A percentile compares a stretch with the other conserved stretches of the same genome.
These are phyloP conservation scores for Pythium brassicae DNA, from an alignment of 352 stramenopile genomes.

Conservation along the genomic window DNA sequence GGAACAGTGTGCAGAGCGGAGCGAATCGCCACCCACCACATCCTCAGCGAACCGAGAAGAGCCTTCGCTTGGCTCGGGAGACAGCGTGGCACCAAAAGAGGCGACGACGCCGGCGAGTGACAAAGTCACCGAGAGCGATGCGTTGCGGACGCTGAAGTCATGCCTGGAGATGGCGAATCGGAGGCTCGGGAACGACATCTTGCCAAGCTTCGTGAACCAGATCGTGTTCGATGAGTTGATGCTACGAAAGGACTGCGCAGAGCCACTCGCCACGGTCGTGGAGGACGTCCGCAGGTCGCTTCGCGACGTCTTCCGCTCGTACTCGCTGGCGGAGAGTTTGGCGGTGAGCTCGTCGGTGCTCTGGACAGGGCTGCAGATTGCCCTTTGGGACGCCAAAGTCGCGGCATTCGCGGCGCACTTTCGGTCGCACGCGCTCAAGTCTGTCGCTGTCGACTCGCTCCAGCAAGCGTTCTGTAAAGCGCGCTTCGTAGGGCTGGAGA, in stretches of 20 bases:
- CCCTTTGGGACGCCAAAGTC: conserved; percentile 22
- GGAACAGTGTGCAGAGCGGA: too few species aligned
- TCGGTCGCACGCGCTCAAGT: not conserved
- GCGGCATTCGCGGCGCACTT: conserved; percentile 11
- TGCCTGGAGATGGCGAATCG: not conserved
- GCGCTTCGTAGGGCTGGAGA: conserved; percentile 1
- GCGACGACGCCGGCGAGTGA: not conserved
- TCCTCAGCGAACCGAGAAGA: not conserved
- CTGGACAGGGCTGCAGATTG: conserved; percentile 15
- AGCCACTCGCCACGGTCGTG: not conserved
- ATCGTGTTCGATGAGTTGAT: conserved; percentile 22
- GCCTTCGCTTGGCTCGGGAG: too few species aligned
- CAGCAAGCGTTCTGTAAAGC: not conserved
- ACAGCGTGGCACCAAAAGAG: not conserved
- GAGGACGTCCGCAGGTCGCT: not conserved
- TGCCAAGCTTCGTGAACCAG: conserved; percentile 2
- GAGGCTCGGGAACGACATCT: not conserved
- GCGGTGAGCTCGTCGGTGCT: conserved; percentile 11
- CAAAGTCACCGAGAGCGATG: not conserved
- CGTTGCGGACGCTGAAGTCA: not conserved
- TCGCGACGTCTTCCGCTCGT: conserved; percentile 5
- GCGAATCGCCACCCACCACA: too few species aligned
- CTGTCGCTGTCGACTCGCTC: conserved; percentile 3
- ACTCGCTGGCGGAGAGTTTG: not conserved
- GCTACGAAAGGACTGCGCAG: conserved; percentile 14